Conservation (phyloP, 2,329 filamentous ascomycete genomes). For the Exophiala sp. region DNA sequence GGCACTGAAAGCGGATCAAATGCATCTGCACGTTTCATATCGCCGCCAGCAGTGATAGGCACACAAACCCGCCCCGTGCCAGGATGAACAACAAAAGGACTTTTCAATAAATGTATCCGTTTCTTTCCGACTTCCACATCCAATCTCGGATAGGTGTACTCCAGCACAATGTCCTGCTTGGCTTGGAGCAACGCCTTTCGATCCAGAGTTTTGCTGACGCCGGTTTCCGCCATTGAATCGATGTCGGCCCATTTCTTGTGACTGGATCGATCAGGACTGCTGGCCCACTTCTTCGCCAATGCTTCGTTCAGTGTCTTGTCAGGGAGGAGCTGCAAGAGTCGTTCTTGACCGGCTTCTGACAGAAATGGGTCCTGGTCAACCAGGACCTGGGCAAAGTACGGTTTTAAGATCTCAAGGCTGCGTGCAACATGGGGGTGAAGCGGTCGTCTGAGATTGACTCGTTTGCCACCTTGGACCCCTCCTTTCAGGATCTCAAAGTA, state of each 20-base stretch:
- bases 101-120: constrained; percentile 95
- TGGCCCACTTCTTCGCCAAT: constrained; percentile 84
- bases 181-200: constrained; percentile 70
- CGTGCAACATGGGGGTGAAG: constrained; percentile 84
- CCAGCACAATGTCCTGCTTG: constrained; percentile 91
- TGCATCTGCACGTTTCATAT: constrained; percentile 54
- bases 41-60: constrained; percentile 65
- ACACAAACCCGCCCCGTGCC: constrained; percentile 93
- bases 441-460: constrained; percentile 75
- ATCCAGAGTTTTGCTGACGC: constrained; percentile 66
- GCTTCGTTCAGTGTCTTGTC: constrained; percentile 71
- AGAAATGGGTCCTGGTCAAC: constrained; percentile 81
- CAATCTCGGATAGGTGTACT: constrained; percentile 95
- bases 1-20: constrained; percentile 89
- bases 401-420: constrained; percentile 76
- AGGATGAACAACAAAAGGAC: constrained; percentile 91
- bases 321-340: constrained; percentile 76
- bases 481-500: constrained; percentile 90
- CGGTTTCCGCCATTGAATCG: constrained; percentile 72
- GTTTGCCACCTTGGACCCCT: constrained; percentile 77
- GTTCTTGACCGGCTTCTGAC: constrained; percentile 62
- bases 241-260: constrained; percentile 91
- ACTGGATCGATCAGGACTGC: constrained; percentile 69
- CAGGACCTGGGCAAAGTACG: constrained; percentile 82
- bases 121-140: constrained; percentile 98